Evolutionary conservation across 225 moss, liverwort and hornwort genomes (phyloP).

Genomic region (Takakia lepidozioides): DNA sequence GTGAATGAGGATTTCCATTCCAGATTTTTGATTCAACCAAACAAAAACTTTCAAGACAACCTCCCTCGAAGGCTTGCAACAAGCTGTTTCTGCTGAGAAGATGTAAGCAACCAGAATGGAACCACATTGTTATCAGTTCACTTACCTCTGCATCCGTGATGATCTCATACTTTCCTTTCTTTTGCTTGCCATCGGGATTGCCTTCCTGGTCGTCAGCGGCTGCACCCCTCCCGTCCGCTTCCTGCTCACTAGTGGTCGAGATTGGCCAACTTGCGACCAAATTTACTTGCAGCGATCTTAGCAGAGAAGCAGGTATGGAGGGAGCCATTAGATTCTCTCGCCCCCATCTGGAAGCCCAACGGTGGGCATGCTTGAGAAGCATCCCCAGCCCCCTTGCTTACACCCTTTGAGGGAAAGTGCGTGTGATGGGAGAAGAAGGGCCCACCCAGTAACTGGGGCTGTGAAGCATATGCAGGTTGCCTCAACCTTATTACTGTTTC

Average conservation of each 20-base stretch:
- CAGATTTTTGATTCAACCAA: background rate
- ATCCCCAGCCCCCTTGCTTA: no score
- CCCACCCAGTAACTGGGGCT: no score
- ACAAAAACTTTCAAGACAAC: background rate
- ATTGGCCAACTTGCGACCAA: constrained; percentile 6
- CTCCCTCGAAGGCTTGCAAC: background rate
- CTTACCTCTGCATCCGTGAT: constrained; percentile 53
- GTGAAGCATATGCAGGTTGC: no score
- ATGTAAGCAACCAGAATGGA: no score
- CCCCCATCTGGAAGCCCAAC: constrained; percentile 25
- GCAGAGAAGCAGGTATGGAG: constrained; percentile 3
- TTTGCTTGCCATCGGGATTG: constrained; percentile 27
- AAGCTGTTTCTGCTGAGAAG: no score
- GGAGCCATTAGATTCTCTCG: constrained; percentile 9
- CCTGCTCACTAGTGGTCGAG: constrained; percentile 11
- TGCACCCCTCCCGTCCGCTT: constrained; percentile 15
- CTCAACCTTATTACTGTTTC: no score
- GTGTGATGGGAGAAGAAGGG: no score
- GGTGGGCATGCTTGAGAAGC: constrained; percentile 34
- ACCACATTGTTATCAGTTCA: background rate
- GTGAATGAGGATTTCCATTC: no score
- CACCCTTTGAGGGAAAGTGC: no score
- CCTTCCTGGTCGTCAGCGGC: constrained; percentile 12
- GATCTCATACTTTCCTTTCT: constrained; percentile 33
- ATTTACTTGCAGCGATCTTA: constrained; percentile 17